Base-by-base conservation (phyloP, 1,139 yeast species). In the Hanseniaspora sp. region DNA sequence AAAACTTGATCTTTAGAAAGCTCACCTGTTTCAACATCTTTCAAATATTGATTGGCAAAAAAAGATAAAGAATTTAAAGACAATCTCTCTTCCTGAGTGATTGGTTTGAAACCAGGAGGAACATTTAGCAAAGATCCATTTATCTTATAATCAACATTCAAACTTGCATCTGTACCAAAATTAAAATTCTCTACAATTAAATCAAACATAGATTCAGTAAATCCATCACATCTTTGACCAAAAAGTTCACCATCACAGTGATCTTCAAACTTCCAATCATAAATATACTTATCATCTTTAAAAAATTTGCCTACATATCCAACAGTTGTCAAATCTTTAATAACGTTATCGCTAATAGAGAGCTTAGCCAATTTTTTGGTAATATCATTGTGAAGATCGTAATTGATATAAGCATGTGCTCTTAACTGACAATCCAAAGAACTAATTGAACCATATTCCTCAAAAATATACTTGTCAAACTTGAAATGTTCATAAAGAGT, bases 41-140 rank as follows among this genome's bases (percentile, higher is more conserved):
- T 28, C 17, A 43, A 18, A 37, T 17, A 29, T 8, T 17, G 18
- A 30, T 17, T 35, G 13, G 48, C 38, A 29, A 51, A 34, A 28
- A 38, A 30, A 15, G 45, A 43, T 9, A 51, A 39, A 30, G 41
- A 39, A 15, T 39, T 44, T 29, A 51, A 31, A 30, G 54, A 51
- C 8, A 51, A 30, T 45, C 54, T 44, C 39, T 51, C 54, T 28
- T 38, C n/a, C 31, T 51, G 54, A 7, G 31, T 18, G 23, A 51
- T 47, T 7, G 18, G 41, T 13, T 47, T 31, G 33, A 51, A 51
- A 3, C 29, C 29, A 17, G 42, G 3, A 17, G 28, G 29, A 39
- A 39, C 42, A 8, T 39, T 17, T 5, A 17, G 11, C 9, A 39
- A 18, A 18, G 29, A 17, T 11, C 13, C 29, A 17, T 39, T 9